Evolutionary conservation across 176 grass and related monocot species (phyloP), one percentile per base, ranked within the genome.

Genomic region (Cenchrus fungigraminus): DNA sequence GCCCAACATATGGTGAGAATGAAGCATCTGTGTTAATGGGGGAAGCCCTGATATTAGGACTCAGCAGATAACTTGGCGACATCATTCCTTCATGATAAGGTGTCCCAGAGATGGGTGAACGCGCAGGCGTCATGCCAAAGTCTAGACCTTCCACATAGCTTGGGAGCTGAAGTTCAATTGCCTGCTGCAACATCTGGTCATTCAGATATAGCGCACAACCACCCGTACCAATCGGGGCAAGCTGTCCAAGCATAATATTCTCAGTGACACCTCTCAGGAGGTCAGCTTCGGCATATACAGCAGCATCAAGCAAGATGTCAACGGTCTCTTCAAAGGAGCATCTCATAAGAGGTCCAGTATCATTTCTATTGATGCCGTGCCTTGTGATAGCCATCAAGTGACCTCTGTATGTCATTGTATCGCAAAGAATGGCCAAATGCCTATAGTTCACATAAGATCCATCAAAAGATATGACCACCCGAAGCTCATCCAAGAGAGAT

Each of bases 391-490:
- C 93, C 97, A 96, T 99, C 34, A 99, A 84, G 71, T 99, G 97
- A 55, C 93, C 93, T 74, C 93, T 93, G 73, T 96, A 94, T 65
- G 93, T 99, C 97, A 94, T 99, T 66, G 97, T 99, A 56, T 96
- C 97, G 32, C 97, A 99, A 50, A 99, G 91, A 92, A 99, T 98
- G 62, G 97, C 97, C 81, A 98, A 67, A 78, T 98, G 97, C 60
- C 97, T 91, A 76, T 98, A 96, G 54, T 98, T 94, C 77, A 98
- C 97, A 73, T 96, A 98, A 46, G 97, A 98, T 44, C 97, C 97
- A 81, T 98, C 97, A 76, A 98, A 96, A 87, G 97, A 98, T 83
- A 96, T 95, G 74, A 98, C 97, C 58, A 94, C 97, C n/a, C 91
- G 82, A 79, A 98, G 86, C 82, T 98, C 97, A 76, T 95, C 97